phyloP scores from a whole-genome alignment of 805 yeast species.

The Metschnikowia cubensis region DNA sequence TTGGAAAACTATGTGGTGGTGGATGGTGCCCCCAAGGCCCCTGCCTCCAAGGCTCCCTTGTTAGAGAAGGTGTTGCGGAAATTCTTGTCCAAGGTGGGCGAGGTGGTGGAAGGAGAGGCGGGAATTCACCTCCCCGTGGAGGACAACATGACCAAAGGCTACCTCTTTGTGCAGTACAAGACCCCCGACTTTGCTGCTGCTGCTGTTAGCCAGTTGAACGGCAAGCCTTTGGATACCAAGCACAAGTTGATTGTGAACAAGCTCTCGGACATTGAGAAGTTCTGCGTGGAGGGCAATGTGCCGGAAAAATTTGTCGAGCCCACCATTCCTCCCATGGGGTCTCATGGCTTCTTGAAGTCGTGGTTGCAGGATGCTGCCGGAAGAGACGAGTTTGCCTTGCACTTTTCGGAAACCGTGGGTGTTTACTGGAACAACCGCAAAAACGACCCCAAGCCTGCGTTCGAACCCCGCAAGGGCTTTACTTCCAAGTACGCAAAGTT shows the following conservation, averaged over 20 bases:
- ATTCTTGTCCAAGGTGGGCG: constrained; percentile 74
- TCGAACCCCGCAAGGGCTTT: constrained; percentile 79
- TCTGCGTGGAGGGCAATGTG: constrained; percentile 60
- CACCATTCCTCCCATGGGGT: constrained; percentile 61
- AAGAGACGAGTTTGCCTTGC: constrained; percentile 86
- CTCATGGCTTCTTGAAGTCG: constrained; percentile 76
- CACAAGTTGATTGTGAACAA: constrained; percentile 85
- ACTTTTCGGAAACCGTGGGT: constrained; percentile 74
- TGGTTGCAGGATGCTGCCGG: constrained; percentile 89
- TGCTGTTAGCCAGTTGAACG: constrained; percentile 77
- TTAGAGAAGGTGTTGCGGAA: constrained; percentile 82
- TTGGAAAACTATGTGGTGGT: constrained; percentile 78
- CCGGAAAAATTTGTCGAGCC: constrained; percentile 68
- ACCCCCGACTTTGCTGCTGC: constrained; percentile 62
- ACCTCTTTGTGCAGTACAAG: constrained; percentile 77
- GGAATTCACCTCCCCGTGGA: constrained; percentile 81
- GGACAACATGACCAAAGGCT: constrained; percentile 80
- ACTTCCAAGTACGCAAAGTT: constrained; percentile 84
- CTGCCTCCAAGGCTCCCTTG: constrained; percentile 80
- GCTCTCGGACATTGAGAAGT: constrained; percentile 77
- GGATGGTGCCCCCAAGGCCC: constrained; percentile 95
- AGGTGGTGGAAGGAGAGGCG: constrained; percentile 52
- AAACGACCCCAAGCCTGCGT: constrained; percentile 67
- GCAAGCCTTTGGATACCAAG: constrained; percentile 88
- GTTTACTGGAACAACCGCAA: constrained; percentile 82